These are phyloP conservation scores for Fusarium sp. DNA, from an alignment of 2,329 filamentous ascomycete genomes.

Conservation along the genomic window DNA sequence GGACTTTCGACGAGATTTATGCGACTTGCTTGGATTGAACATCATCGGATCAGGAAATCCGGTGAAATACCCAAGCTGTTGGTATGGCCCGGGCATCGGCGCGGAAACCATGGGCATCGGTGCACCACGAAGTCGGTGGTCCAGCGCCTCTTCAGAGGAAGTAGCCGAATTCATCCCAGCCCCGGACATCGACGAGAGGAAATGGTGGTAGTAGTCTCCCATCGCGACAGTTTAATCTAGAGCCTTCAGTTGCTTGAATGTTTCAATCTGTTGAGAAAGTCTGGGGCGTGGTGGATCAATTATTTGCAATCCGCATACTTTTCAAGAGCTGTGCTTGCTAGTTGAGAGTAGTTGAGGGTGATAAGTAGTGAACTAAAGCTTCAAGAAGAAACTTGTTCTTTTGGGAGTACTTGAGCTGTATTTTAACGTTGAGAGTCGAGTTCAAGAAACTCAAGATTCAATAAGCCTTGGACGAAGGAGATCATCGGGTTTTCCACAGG, in stretches of 20 bases:
- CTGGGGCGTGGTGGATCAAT: conserved; percentile 10
- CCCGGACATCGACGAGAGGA: conserved; percentile 62
- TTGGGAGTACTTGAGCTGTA: conserved; percentile 19
- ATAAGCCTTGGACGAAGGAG: conserved; percentile 8
- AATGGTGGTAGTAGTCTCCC: conserved; percentile 66
- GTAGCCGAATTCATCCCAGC: conserved; percentile 51
- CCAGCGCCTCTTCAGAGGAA: conserved; percentile 53
- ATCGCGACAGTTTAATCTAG: conserved; percentile 47
- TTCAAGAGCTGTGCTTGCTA: conserved; percentile 17
- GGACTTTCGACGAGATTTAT: conserved; percentile 62
- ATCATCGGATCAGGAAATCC: conserved; percentile 60
- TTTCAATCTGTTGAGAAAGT: conserved; percentile 18
- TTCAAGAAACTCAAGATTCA: conserved; percentile 2
- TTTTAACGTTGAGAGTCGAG: conserved; percentile 16
- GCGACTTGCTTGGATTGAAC: conserved; percentile 58
- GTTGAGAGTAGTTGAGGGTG: conserved; percentile 8
- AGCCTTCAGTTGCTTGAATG: conserved; percentile 6
- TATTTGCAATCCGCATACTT: conserved; percentile 39
- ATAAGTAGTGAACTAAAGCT: conserved; percentile 9
- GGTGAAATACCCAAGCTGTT: conserved; percentile 59
- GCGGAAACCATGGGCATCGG: conserved; percentile 44
- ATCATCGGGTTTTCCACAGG: conserved; percentile 20
- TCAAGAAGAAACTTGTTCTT: conserved; percentile 10
- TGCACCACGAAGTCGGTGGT: conserved; percentile 49
- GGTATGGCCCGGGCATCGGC: conserved; percentile 55